Percentiles rank a stretch among this genome's conserved stretches.
Evolutionary conservation across 2,329 filamentous ascomycete species (phyloP).

Genomic region (Neopestalotiopsis sp.): DNA sequence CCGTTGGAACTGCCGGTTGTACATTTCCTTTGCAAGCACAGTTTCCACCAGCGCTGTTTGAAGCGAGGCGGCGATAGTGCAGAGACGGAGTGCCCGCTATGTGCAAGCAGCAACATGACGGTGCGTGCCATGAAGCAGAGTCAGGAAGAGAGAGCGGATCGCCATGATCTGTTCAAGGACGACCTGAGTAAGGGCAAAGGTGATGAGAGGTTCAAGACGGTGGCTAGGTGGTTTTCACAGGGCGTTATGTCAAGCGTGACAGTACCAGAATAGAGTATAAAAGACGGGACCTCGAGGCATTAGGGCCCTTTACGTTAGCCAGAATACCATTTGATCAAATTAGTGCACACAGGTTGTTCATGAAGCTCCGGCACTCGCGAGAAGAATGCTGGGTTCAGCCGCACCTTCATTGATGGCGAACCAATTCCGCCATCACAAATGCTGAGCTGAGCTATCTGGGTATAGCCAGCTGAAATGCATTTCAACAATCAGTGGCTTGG

Average conservation of each 20-base stretch:
- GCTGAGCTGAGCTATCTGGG: background rate
- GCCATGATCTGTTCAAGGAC: conserved; percentile 87
- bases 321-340: background rate
- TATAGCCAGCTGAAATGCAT: conserved; percentile 9
- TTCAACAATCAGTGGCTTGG: conserved; percentile 11
- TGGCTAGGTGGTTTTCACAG: conserved; percentile 90
- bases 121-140: conserved; percentile 85
- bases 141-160: conserved; percentile 83
- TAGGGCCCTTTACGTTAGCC: background rate
- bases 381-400: background rate
- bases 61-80: conserved; percentile 58
- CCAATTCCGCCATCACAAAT: background rate
- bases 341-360: background rate
- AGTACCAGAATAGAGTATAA: background rate
- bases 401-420: background rate
- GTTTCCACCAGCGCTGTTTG: conserved; percentile 91
- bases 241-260: conserved; percentile 72
- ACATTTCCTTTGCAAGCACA: conserved; percentile 96
- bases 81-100: conserved; percentile 84
- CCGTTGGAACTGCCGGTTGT: conserved; percentile 86
- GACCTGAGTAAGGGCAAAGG: conserved; percentile 62
- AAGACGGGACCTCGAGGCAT: background rate
- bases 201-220: conserved; percentile 77
- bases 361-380: background rate
- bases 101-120: conserved; percentile 82